A percentile compares a stretch with the other conserved stretches of the same genome.
Conservation (phyloP, 2,329 filamentous ascomycete species). For the Drechslera avenae region DNA sequence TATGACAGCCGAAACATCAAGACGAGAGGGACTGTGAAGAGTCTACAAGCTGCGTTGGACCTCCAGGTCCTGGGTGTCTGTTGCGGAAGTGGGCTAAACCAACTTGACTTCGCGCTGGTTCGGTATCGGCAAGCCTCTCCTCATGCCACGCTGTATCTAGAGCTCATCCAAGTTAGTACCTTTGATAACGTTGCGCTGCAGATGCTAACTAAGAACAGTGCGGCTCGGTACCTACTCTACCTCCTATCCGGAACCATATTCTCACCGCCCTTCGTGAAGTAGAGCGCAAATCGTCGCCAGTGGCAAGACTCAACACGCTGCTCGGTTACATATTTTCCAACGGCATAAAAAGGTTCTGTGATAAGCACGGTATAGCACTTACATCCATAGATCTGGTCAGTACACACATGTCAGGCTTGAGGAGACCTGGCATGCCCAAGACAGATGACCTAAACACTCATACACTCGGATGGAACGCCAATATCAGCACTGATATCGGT, state of each 20-base stretch:
- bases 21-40: background rate
- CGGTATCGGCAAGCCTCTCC: slow-evolving; percentile 61
- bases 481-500: slow-evolving; percentile 61
- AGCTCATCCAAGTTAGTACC: slow-evolving; percentile 50
- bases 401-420: slow-evolving; percentile 60
- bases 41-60: slow-evolving; percentile 46
- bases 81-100: slow-evolving; percentile 60
- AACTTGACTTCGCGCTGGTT: slow-evolving; percentile 64
- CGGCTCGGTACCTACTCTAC: slow-evolving; percentile 61
- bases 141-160: slow-evolving; percentile 60
- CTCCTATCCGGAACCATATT: slow-evolving; percentile 60
- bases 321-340: slow-evolving; percentile 63
- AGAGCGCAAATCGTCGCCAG: slow-evolving; percentile 58
- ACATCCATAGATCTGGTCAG: slow-evolving; percentile 60
- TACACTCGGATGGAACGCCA: slow-evolving; percentile 61
- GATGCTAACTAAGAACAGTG: slow-evolving; percentile 48
- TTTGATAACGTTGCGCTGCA: background rate
- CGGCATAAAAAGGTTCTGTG: slow-evolving; percentile 58
- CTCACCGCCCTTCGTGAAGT: slow-evolving; percentile 63
- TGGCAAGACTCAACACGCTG: slow-evolving; percentile 63
- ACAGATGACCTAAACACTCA: slow-evolving; percentile 43
- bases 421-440: slow-evolving; percentile 24
- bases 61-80: slow-evolving; percentile 62
- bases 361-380: slow-evolving; percentile 51
- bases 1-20: background rate